A percentile compares a stretch with the other conserved stretches of the same genome.
Evolutionary conservation across 495 filamentous ascomycete species (phyloP).

Genomic region (Cairneyella variabilis): DNA sequence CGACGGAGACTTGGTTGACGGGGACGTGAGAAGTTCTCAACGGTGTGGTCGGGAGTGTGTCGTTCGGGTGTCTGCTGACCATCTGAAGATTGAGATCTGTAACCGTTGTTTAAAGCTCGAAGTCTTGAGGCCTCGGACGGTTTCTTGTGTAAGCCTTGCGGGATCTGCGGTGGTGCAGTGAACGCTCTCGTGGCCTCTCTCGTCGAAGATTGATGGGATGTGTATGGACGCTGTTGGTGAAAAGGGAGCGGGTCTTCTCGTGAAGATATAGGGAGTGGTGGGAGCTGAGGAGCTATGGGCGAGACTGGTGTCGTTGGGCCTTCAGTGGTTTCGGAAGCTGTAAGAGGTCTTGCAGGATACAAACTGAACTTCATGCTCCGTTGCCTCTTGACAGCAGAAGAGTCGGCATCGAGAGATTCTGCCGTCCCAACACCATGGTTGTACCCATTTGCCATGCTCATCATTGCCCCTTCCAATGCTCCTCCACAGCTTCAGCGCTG

Average conservation of each 20-base stretch:
- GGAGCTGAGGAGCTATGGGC: slow-evolving; percentile 8
- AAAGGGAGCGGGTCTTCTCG: slow-evolving; percentile 2
- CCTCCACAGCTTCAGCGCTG: background rate
- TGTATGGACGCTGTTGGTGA: slow-evolving; percentile 14
- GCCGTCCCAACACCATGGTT: slow-evolving; percentile 10
- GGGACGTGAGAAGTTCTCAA: slow-evolving; percentile 51
- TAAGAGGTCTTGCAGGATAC: slow-evolving; percentile 19
- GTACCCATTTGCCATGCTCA: slow-evolving; percentile 22
- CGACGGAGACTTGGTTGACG: slow-evolving; percentile 43
- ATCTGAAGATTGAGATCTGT: slow-evolving; percentile 20
- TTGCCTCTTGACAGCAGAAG: slow-evolving; percentile 11
- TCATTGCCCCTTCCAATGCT: slow-evolving; percentile 6
- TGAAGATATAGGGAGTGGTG: slow-evolving; percentile 13
- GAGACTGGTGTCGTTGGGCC: slow-evolving; percentile 14
- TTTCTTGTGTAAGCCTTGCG: slow-evolving; percentile 16
- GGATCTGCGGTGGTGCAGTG: slow-evolving; percentile 11
- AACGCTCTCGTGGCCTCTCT: slow-evolving; percentile 12
- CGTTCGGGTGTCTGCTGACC: slow-evolving; percentile 14
- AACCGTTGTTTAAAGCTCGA: slow-evolving; percentile 27
- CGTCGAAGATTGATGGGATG: slow-evolving; percentile 13
- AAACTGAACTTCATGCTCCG: slow-evolving; percentile 26
- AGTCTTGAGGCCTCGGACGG: slow-evolving; percentile 27
- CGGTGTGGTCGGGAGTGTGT: background rate
- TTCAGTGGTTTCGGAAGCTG: slow-evolving; percentile 10
- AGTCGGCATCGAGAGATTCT: background rate